phyloP scores from a whole-genome alignment of 768 basidiomycete species.

The Mycena capillaripes region DNA sequence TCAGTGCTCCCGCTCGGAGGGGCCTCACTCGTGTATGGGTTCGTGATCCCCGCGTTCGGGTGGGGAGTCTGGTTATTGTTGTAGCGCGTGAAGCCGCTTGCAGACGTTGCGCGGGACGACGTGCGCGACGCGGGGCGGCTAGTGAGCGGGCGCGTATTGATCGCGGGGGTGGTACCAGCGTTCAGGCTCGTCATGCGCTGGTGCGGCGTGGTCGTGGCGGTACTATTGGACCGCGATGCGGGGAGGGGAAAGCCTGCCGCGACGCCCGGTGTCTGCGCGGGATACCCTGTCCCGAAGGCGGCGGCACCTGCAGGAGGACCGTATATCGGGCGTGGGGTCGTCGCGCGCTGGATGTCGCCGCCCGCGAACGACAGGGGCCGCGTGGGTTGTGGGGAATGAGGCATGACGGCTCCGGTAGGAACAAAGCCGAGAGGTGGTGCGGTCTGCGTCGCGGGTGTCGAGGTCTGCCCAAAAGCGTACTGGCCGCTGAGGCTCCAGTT shows the following conservation, averaged over 20 bases:
- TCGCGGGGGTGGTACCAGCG: slow-evolving; percentile 24
- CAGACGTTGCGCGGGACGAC: not conserved
- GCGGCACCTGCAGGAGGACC: not conserved
- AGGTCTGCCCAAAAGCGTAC: slow-evolving; percentile 19
- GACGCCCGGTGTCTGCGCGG: not conserved
- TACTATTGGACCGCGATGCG: slow-evolving; percentile 20
- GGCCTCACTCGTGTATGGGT: slow-evolving; percentile 27
- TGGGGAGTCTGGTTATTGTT: slow-evolving; percentile 28
- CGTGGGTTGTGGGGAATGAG: slow-evolving; percentile 19
- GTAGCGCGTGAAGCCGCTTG: not conserved
- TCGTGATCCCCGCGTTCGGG: slow-evolving; percentile 29
- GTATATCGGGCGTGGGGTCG: slow-evolving; percentile 24
- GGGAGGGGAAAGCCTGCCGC: slow-evolving; percentile 26
- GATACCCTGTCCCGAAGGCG: slow-evolving; percentile 10
- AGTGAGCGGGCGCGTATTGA: slow-evolving; percentile 1
- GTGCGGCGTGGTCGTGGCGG: slow-evolving; percentile 14
- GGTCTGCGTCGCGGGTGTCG: slow-evolving; percentile 8
- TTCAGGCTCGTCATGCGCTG: slow-evolving; percentile 11
- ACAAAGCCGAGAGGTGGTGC: slow-evolving; percentile 17
- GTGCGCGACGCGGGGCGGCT: slow-evolving; percentile 13
- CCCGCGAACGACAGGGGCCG: slow-evolving; percentile 10
- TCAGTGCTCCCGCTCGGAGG: slow-evolving; percentile 2
- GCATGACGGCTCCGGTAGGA: not conserved
- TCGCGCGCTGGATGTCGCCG: not conserved
- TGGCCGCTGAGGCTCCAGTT: slow-evolving; percentile 14